phyloP scores from a whole-genome alignment of 768 basidiomycete species.

The Podaxis rugospora region DNA sequence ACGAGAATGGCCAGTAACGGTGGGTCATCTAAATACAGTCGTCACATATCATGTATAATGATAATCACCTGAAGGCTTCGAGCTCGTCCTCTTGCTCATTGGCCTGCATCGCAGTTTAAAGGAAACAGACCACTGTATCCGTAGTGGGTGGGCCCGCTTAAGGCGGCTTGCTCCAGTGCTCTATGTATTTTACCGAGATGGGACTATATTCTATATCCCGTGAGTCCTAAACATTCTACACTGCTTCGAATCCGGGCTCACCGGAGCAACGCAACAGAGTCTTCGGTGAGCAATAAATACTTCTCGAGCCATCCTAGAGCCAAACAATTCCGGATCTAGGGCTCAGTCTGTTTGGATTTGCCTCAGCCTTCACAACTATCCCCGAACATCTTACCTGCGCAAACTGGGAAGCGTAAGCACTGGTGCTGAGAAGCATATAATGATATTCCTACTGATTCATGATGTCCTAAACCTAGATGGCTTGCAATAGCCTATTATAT shows the following conservation, averaged over 20 bases:
- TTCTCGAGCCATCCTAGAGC: not conserved
- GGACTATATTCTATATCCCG: conserved; percentile 7
- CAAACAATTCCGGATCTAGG: not conserved
- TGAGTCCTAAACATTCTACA: not conserved
- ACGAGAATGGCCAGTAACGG: conserved; percentile 5
- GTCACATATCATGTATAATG: not conserved
- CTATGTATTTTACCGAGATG: conserved; percentile 9
- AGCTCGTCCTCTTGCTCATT: not conserved
- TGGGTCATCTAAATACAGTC: not conserved
- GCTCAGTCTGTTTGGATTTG: conserved; percentile 5
- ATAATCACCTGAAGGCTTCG: not conserved
- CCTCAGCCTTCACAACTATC: not conserved
- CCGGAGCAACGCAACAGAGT: not conserved
- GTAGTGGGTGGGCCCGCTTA: not conserved
- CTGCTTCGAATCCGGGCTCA: not conserved
- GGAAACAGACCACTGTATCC: not conserved
- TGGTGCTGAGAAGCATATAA: not conserved
- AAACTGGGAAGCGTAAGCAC: conserved; percentile 9
- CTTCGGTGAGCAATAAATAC: not conserved
- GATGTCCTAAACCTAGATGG: not conserved
- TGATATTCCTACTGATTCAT: not conserved
- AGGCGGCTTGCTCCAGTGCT: not conserved
- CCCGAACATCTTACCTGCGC: not conserved
- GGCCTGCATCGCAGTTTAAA: not conserved
- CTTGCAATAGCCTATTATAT: conserved; percentile 5